phyloP scores from a whole-genome alignment of 306 rosid genomes.

The Rosa multiflora region DNA sequence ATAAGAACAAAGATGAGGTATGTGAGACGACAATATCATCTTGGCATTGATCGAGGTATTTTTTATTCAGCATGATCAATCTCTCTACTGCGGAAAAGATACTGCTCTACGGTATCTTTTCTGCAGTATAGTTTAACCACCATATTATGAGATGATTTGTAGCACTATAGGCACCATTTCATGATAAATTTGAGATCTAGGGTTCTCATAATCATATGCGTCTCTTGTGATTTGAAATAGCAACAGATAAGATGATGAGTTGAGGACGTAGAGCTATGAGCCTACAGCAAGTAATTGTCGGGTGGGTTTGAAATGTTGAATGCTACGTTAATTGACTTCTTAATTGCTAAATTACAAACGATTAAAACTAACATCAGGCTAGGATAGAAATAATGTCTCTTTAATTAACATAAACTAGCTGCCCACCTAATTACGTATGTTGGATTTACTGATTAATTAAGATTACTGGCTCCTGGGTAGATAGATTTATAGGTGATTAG shows the following conservation, averaged over 20 bases:
- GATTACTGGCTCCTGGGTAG: background rate
- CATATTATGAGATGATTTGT: background rate
- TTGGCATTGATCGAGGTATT: background rate
- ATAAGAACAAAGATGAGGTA: background rate
- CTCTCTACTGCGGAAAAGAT: background rate
- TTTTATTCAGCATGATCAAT: background rate
- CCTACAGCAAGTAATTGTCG: background rate
- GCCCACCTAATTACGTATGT: background rate
- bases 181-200: background rate
- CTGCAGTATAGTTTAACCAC: too few relatives aligned
- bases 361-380: background rate
- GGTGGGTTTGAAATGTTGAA: background rate
- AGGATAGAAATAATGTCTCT: background rate
- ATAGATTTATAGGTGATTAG: background rate
- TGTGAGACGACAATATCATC: background rate
- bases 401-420: background rate
- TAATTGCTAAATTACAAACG: background rate
- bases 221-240: background rate
- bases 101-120: too few relatives aligned
- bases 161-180: background rate
- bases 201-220: background rate
- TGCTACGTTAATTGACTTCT: conserved; percentile 4
- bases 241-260: background rate
- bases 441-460: background rate
- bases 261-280: background rate